phyloP scores from a whole-genome alignment of 2,329 filamentous ascomycete species.

The Daldinia sp. region DNA sequence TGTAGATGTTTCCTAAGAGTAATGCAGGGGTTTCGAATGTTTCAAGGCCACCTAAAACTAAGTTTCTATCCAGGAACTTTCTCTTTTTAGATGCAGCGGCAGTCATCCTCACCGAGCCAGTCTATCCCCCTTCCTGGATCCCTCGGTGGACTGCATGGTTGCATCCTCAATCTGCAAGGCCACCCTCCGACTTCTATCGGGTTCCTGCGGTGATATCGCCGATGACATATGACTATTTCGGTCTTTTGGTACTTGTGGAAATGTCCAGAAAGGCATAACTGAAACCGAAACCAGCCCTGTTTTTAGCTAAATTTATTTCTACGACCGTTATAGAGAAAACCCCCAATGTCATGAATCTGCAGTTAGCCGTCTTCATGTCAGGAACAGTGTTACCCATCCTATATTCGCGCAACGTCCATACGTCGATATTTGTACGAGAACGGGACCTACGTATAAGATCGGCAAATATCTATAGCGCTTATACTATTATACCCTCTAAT shows the following conservation, averaged over 20 bases:
- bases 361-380: not conserved
- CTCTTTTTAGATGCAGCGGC: not conserved
- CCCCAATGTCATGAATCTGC: not conserved
- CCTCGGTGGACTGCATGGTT: slow-evolving; percentile 13
- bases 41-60: slow-evolving; percentile 14
- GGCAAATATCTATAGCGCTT: not conserved
- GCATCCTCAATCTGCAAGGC: slow-evolving; percentile 6
- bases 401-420: not conserved
- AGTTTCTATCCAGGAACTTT: not conserved
- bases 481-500: not conserved
- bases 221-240: not conserved
- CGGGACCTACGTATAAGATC: not conserved
- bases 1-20: not conserved
- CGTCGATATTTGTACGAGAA: not conserved
- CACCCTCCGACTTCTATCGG: not conserved
- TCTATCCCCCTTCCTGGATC: not conserved
- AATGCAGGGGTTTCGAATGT: slow-evolving; percentile 17
- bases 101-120: not conserved
- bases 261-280: too few species aligned
- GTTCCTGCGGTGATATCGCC: not conserved
- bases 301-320: not conserved
- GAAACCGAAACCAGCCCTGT: not conserved
- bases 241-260: not conserved
- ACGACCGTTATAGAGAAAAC: not conserved
- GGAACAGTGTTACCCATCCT: not conserved